These are phyloP conservation scores for Lepidium didymum DNA, from an alignment of 345 rosid genomes.

Conservation along the genomic window DNA sequence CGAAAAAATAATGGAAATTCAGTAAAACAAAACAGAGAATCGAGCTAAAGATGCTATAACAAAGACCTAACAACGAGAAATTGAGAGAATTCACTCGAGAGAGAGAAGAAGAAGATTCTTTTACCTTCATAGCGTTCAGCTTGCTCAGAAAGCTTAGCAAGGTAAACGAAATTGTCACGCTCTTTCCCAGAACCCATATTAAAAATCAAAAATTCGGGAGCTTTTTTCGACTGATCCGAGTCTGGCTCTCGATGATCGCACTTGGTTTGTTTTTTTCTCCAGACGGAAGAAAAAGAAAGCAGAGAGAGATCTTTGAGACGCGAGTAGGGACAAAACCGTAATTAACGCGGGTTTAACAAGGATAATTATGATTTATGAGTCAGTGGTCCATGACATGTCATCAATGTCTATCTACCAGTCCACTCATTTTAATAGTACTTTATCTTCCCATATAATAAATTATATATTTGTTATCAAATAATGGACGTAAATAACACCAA, in stretches of 20 bases:
- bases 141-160: constrained; percentile 67
- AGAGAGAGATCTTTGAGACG: constrained; percentile 5
- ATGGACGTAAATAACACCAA: neutral
- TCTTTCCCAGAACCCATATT: constrained; percentile 37
- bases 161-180: constrained; percentile 43
- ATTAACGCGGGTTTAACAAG: constrained; percentile 3
- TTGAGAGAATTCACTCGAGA: neutral
- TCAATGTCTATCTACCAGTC: constrained; percentile 15
- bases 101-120: constrained; percentile 1
- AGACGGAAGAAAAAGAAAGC: neutral
- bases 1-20: neutral
- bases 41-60: neutral
- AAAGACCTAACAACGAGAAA: neutral
- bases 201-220: neutral
- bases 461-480: neutral
- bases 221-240: constrained; percentile 12
- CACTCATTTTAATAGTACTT: constrained; percentile 21
- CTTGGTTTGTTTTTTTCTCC: neutral
- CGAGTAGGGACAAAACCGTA: constrained; percentile 21
- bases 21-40: neutral
- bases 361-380: neutral
- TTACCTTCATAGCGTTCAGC: constrained; percentile 57
- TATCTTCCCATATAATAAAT: constrained; percentile 9
- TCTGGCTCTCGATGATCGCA: neutral
- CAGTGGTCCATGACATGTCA: constrained; percentile 12